Percentiles rank a stretch among this genome's conserved stretches.
These are phyloP conservation scores for Ampelomyces quisqualis DNA, from an alignment of 2,329 filamentous ascomycete species.

Conservation along the genomic window DNA sequence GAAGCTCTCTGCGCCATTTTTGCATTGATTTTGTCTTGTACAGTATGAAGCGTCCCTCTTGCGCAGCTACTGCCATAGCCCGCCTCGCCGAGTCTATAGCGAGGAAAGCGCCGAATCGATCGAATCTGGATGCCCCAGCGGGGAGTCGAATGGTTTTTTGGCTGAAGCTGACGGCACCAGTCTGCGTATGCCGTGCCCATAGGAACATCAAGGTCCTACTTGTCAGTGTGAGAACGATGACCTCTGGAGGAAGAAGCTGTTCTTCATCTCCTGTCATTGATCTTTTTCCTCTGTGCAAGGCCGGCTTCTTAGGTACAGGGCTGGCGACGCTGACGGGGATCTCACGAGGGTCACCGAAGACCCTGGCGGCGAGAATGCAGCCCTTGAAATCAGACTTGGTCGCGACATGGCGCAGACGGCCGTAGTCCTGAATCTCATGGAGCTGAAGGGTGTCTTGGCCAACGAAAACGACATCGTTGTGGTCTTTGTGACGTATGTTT, in stretches of 20 bases:
- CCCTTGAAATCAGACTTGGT: conserved; percentile 76
- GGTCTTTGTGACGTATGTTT: conserved; percentile 66
- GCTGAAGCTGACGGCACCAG: conserved; percentile 60
- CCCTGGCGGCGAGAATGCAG: conserved; percentile 74
- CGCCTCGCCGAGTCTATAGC: conserved; percentile 73
- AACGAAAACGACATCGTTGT: conserved; percentile 84
- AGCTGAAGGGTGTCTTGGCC: conserved; percentile 81
- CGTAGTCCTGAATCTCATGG: conserved; percentile 68
- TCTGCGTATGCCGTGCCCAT: conserved; percentile 56
- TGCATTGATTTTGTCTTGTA: conserved; percentile 65
- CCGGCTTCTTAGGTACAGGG: conserved; percentile 15
- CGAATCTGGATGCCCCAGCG: conserved; percentile 54
- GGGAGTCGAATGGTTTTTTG: conserved; percentile 61
- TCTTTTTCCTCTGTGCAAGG: conserved; percentile 12
- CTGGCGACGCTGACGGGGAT: conserved; percentile 22
- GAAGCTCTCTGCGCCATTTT: conserved; percentile 51
- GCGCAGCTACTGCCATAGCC: conserved; percentile 67
- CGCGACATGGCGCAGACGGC: conserved; percentile 72
- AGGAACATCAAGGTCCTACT: conserved; percentile 75
- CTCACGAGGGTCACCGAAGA: conserved; percentile 60
- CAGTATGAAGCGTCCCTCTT: conserved; percentile 69
- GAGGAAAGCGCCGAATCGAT: conserved; percentile 64
- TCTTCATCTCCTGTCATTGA: conserved; percentile 24
- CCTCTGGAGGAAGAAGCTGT: conserved; percentile 65
- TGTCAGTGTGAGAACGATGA: conserved; percentile 75